These are phyloP conservation scores for Blastocystis sp. DNA, from an alignment of 352 stramenopile genomes.

Conservation along the genomic window DNA sequence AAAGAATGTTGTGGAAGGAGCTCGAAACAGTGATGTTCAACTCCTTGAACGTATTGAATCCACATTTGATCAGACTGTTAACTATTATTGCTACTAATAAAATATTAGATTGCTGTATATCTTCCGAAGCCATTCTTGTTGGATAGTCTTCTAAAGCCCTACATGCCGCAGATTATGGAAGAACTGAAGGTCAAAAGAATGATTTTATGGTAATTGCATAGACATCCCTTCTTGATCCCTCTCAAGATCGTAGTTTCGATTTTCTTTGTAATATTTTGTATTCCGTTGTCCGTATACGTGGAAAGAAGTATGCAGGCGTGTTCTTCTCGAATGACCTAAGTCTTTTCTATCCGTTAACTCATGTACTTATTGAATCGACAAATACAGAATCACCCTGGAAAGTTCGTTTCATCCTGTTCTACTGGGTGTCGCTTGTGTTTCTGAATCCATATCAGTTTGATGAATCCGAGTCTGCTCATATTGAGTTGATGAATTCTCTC, in stretches of 20 bases:
- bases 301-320: background rate
- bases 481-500: background rate
- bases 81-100: background rate
- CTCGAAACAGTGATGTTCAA: background rate
- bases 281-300: background rate
- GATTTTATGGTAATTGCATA: background rate
- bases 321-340: constrained; percentile 26
- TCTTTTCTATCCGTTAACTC: background rate
- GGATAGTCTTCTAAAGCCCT: background rate
- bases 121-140: background rate
- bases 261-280: constrained; percentile 5
- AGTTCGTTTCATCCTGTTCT: constrained; percentile 4
- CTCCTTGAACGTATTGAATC: background rate
- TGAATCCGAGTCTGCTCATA: background rate
- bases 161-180: background rate
- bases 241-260: background rate
- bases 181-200: background rate
- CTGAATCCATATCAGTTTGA: constrained; percentile 19
- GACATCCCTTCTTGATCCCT: background rate
- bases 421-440: constrained; percentile 14
- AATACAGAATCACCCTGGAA: background rate
- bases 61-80: background rate
- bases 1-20: background rate
- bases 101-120: background rate
- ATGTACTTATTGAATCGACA: background rate